A percentile compares a stretch with the other conserved stretches of the same genome.
phyloP scores from a whole-genome alignment of 2,329 filamentous ascomycete genomes.

The Talaromyces sp. region DNA sequence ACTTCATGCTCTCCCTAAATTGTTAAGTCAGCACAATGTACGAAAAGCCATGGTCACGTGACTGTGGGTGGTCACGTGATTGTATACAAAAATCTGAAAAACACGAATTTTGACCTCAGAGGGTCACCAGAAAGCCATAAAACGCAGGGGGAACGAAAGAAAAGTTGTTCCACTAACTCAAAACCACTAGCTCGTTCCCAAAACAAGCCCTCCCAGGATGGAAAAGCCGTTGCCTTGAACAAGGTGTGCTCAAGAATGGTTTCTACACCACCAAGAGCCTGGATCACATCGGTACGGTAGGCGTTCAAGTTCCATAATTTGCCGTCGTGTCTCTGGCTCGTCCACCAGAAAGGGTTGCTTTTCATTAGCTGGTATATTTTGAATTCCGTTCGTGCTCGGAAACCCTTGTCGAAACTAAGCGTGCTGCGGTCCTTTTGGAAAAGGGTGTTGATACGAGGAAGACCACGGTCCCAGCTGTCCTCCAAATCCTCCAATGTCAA shows the following conservation, averaged over 20 bases:
- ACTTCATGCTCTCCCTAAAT: conserved; percentile 63
- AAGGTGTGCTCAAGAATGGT: conserved; percentile 95
- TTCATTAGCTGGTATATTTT: conserved; percentile 99
- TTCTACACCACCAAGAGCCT: conserved; percentile 91
- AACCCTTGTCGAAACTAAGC: conserved; percentile 96
- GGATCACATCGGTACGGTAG: conserved; percentile 94
- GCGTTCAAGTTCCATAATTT: conserved; percentile 97
- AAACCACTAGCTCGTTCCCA: conserved; percentile 68
- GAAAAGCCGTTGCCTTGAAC: conserved; percentile 90
- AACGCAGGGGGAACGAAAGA: background rate
- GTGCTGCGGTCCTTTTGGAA: conserved; percentile 99
- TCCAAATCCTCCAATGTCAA: conserved; percentile 93
- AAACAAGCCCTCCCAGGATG: conserved; percentile 93
- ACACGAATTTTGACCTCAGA: background rate
- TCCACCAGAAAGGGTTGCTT: conserved; percentile 99
- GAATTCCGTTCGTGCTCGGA: conserved; percentile 91
- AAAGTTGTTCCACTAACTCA: conserved; percentile 27
- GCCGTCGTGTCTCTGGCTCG: conserved; percentile 91
- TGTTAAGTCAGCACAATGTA: background rate
- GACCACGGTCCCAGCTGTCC: conserved; percentile 95
- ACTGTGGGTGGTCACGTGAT: background rate
- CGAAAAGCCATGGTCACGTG: background rate
- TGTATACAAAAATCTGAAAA: background rate
- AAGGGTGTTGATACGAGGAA: conserved; percentile 95
- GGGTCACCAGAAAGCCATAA: background rate